A percentile compares a stretch with the other conserved stretches of the same genome.
phyloP scores from a whole-genome alignment of 805 yeast species.

The Metschnikowia similis region DNA sequence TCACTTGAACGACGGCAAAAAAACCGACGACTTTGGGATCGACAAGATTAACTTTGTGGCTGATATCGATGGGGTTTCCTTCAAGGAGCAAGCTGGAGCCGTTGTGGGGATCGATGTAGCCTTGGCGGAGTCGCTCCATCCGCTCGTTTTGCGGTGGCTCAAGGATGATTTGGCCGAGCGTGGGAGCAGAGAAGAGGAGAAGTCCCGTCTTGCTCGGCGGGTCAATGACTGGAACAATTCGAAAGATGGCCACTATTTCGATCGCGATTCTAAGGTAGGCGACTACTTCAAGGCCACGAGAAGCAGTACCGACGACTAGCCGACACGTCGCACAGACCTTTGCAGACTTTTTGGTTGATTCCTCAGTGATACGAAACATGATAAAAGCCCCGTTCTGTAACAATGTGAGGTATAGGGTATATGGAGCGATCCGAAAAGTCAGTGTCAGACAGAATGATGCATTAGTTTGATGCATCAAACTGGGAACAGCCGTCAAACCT shows the following conservation, averaged over 20 bases:
- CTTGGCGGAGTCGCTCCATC: conserved; percentile 57
- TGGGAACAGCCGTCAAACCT: too few species aligned
- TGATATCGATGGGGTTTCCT: conserved; percentile 27
- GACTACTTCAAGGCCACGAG: conserved; percentile 52
- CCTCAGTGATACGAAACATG: too few species aligned
- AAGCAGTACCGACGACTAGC: conserved; percentile 12
- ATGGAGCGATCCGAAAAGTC: too few species aligned
- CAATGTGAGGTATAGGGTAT: too few species aligned
- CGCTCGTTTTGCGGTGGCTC: conserved; percentile 70
- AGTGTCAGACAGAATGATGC: too few species aligned
- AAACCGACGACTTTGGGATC: conserved; percentile 33
- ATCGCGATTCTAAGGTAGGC: conserved; percentile 40
- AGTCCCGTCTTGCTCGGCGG: conserved; percentile 36
- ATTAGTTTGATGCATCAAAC: too few species aligned
- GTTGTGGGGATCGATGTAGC: conserved; percentile 32
- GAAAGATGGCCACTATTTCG: conserved; percentile 37
- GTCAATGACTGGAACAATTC: conserved; percentile 53
- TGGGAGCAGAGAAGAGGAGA: conserved; percentile 51
- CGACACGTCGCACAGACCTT: background rate
- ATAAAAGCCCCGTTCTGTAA: too few species aligned
- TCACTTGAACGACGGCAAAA: conserved; percentile 70
- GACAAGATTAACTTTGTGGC: conserved; percentile 27
- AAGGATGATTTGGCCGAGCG: conserved; percentile 46
- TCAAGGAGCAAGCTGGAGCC: conserved; percentile 18
- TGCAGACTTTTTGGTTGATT: too few species aligned